These are phyloP conservation scores for Prunus yedoensis DNA, from an alignment of 331 rosid species.

Conservation along the genomic window DNA sequence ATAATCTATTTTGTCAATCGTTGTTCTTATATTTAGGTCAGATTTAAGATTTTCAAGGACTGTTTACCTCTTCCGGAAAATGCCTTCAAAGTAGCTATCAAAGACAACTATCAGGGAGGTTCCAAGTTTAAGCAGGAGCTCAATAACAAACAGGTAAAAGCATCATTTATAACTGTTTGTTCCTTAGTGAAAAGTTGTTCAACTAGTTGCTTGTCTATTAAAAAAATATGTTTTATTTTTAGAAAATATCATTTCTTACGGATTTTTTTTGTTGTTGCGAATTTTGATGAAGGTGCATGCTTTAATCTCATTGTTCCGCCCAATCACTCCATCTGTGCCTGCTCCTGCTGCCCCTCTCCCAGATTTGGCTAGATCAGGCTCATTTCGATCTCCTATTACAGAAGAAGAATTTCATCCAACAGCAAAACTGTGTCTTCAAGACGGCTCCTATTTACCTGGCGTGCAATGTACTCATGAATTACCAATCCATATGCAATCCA, in stretches of 20 bases:
- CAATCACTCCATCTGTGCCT: constrained; percentile 22
- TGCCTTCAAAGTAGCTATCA: constrained; percentile 30
- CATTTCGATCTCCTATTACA: constrained; percentile 17
- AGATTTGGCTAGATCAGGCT: constrained; percentile 14
- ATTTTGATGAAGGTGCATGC: constrained; percentile 33
- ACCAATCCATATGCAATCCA: constrained; percentile 19
- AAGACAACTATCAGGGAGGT: constrained; percentile 34
- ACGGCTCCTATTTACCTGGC: constrained; percentile 6
- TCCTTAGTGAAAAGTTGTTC: not conserved
- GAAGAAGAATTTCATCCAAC: constrained; percentile 25
- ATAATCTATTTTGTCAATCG: not conserved
- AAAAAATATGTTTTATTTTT: not conserved
- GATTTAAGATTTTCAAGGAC: constrained; percentile 35
- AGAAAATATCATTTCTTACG: not conserved
- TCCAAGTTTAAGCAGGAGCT: constrained; percentile 40
- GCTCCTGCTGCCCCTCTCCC: constrained; percentile 13
- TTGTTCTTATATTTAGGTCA: constrained; percentile 28
- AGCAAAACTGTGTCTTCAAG: constrained; percentile 6
- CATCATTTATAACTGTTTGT: not conserved
- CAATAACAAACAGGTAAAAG: constrained; percentile 31
- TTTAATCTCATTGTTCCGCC: constrained; percentile 37
- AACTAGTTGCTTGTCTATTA: not conserved
- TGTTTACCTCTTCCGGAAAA: constrained; percentile 41
- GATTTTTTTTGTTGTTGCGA: not conserved
- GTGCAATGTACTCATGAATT: not conserved